Evolutionary conservation across 164 flowering plant genomes (phyloP).

Genomic region (Pachysandra terminalis): DNA sequence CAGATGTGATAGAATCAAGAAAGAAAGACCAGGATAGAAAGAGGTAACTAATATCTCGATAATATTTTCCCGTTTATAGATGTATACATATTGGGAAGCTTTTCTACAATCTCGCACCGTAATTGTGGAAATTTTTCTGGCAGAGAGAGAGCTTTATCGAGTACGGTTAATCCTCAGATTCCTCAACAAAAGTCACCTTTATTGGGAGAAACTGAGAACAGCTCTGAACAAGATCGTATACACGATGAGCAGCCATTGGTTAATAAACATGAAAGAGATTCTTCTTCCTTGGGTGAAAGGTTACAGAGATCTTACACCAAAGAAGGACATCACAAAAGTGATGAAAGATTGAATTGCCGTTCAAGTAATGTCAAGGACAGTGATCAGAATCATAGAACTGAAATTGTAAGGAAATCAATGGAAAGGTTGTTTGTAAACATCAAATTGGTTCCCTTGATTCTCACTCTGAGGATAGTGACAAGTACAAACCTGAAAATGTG

Average conservation of each 20-base stretch:
- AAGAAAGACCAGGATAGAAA: slow-evolving; percentile 32
- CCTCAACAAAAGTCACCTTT: slow-evolving; percentile 20
- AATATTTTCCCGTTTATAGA: background rate
- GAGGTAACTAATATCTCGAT: slow-evolving; percentile 27
- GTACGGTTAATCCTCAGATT: slow-evolving; percentile 19
- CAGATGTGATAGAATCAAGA: slow-evolving; percentile 21
- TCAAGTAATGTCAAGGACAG: slow-evolving; percentile 24
- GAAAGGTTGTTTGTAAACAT: slow-evolving; percentile 26
- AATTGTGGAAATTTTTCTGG: slow-evolving; percentile 4
- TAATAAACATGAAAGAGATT: slow-evolving; percentile 16
- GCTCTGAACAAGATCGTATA: no score
- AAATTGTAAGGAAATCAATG: slow-evolving; percentile 14
- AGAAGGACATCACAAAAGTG: slow-evolving; percentile 26
- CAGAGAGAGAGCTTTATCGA: slow-evolving; percentile 46
- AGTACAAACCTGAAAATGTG: slow-evolving; percentile 26
- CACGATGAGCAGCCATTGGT: slow-evolving; percentile 16
- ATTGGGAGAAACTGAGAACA: slow-evolving; percentile 19
- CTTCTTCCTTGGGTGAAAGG: slow-evolving; percentile 23
- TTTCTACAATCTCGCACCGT: no score
- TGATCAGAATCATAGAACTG: slow-evolving; percentile 18
- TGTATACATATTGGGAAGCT: no score
- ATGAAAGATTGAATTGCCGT: slow-evolving; percentile 25
- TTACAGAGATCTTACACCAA: slow-evolving; percentile 19
- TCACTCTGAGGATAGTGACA: slow-evolving; percentile 45
- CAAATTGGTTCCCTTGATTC: slow-evolving; percentile 30